Evolutionary conservation across 1,139 yeast species (phyloP).

Genomic region (Geotrichum restrictum): DNA sequence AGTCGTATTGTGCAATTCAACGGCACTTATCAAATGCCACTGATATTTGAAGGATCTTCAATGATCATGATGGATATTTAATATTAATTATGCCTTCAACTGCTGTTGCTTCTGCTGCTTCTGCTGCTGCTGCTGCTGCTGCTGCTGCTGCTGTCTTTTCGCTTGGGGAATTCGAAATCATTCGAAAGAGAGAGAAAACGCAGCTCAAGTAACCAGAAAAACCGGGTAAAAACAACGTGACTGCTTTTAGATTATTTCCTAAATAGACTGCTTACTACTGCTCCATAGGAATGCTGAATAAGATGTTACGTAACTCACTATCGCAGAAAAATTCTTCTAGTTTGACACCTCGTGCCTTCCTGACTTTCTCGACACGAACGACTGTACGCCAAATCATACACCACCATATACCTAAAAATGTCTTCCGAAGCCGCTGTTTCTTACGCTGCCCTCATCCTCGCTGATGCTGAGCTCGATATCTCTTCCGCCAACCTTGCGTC

Average conservation of each 20-base stretch:
- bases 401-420: constrained; percentile 25
- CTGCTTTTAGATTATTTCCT: not conserved
- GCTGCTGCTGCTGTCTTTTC: too few relatives aligned
- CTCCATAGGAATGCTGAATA: not conserved
- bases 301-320: not conserved
- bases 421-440: constrained; percentile 42
- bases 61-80: too few relatives aligned
- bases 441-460: constrained; percentile 88
- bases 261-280: not conserved
- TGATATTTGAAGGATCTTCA: too few relatives aligned
- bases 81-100: too few relatives aligned
- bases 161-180: too few relatives aligned
- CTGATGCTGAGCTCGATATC: constrained; percentile 92
- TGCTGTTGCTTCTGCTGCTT: too few relatives aligned
- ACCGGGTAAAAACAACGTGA: not conserved
- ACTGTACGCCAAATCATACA: constrained; percentile 1
- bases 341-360: not conserved
- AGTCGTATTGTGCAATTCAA: too few relatives aligned
- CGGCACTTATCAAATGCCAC: too few relatives aligned
- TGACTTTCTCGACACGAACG: not conserved
- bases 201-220: not conserved
- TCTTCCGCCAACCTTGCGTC: constrained; percentile 82
- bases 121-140: too few relatives aligned
- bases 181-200: not conserved
- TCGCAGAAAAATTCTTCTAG: not conserved